Evolutionary conservation across 1,139 yeast species (phyloP).

Genomic region (Lodderomyces jiufengensis): DNA sequence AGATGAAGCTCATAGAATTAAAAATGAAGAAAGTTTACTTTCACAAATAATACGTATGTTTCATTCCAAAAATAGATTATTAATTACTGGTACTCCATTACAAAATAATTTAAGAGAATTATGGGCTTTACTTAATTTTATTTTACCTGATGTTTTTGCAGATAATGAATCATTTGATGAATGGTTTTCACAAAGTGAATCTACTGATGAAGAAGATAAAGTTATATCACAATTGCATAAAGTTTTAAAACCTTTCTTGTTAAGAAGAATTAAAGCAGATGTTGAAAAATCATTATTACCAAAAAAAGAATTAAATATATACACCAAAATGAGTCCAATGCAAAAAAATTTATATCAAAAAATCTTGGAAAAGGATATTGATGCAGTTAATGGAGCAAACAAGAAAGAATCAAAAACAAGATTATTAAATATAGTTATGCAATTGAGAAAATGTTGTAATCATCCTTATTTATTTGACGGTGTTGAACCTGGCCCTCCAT

Average conservation of each 20-base stretch:
- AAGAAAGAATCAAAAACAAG: slow-evolving; percentile 74
- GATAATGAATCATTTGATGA: slow-evolving; percentile 72
- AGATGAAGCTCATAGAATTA: slow-evolving; percentile 81
- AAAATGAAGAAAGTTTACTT: slow-evolving; percentile 69
- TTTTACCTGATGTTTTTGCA: slow-evolving; percentile 74
- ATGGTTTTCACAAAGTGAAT: slow-evolving; percentile 49
- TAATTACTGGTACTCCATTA: slow-evolving; percentile 79
- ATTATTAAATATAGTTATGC: slow-evolving; percentile 76
- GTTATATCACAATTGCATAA: slow-evolving; percentile 86
- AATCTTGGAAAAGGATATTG: slow-evolving; percentile 72
- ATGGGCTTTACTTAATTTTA: slow-evolving; percentile 75
- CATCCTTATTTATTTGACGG: slow-evolving; percentile 84
- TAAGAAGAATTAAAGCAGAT: slow-evolving; percentile 74
- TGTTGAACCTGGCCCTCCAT: slow-evolving; percentile 87
- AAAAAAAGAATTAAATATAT: slow-evolving; percentile 67
- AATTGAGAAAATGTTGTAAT: slow-evolving; percentile 76
- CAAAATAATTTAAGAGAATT: slow-evolving; percentile 76
- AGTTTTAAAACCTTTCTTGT: slow-evolving; percentile 72
- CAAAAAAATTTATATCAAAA: slow-evolving; percentile 75
- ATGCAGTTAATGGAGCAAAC: slow-evolving; percentile 78
- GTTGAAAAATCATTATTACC: slow-evolving; percentile 77
- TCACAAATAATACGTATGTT: slow-evolving; percentile 75
- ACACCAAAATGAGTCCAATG: slow-evolving; percentile 73
- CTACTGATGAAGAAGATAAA: slow-evolving; percentile 31
- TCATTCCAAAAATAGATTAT: slow-evolving; percentile 63